These are phyloP conservation scores for Phytophthora melonis DNA, from an alignment of 352 stramenopile species.

Conservation along the genomic window DNA sequence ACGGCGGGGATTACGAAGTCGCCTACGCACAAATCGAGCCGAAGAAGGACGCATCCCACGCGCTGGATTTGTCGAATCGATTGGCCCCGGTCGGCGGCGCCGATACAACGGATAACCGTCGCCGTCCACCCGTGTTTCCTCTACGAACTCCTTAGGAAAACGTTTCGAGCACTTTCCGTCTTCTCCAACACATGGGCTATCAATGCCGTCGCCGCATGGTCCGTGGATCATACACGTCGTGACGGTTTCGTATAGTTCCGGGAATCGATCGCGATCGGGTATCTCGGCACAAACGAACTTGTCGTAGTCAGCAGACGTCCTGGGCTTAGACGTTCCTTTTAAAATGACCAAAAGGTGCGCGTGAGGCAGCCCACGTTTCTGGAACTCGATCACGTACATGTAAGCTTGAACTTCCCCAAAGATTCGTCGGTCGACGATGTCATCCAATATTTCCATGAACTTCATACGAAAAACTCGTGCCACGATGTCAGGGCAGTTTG, in stretches of 20 bases:
- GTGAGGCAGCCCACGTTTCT: slow-evolving; percentile 58
- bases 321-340: slow-evolving; percentile 30
- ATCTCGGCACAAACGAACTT: slow-evolving; percentile 35
- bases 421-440: slow-evolving; percentile 36
- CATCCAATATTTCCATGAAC: slow-evolving; percentile 21
- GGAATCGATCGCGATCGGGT: slow-evolving; percentile 12
- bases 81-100: not conserved
- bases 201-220: slow-evolving; percentile 7
- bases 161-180: slow-evolving; percentile 40
- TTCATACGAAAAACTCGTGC: slow-evolving; percentile 31
- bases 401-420: slow-evolving; percentile 22
- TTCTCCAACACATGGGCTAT: slow-evolving; percentile 17
- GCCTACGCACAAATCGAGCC: not conserved
- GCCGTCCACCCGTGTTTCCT: slow-evolving; percentile 5
- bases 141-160: slow-evolving; percentile 28
- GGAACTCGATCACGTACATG: slow-evolving; percentile 55
- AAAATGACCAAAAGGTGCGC: slow-evolving; percentile 61
- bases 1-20: not conserved
- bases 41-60: not conserved
- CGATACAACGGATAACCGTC: slow-evolving; percentile 27
- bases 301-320: slow-evolving; percentile 12
- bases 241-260: slow-evolving; percentile 13
- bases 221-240: slow-evolving; percentile 29
- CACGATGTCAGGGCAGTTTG: slow-evolving; percentile 29
- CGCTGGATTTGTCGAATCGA: not conserved